A percentile compares a stretch with the other conserved stretches of the same genome.
Conservation (phyloP, 805 yeast species). For the Starmerella potacharoeniae region DNA sequence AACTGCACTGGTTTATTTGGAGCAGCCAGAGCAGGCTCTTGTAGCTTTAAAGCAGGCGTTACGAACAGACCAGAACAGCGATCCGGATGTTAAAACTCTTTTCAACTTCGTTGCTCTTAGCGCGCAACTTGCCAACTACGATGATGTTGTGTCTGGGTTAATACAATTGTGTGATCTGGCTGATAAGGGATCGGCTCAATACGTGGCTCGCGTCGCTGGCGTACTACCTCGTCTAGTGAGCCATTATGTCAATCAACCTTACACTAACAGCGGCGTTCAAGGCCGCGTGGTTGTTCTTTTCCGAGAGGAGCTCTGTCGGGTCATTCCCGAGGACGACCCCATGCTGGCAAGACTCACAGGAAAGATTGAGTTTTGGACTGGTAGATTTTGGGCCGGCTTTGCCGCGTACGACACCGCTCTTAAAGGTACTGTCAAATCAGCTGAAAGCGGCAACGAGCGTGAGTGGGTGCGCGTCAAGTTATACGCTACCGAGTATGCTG, state of each 20-base stretch:
- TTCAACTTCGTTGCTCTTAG: constrained; percentile 79
- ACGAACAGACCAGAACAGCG: constrained; percentile 45
- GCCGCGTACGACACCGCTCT: constrained; percentile 80
- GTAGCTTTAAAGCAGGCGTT: constrained; percentile 75
- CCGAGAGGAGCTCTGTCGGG: constrained; percentile 55
- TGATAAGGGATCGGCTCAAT: constrained; percentile 53
- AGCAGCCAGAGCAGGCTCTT: constrained; percentile 66
- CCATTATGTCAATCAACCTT: neutral
- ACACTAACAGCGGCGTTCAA: constrained; percentile 4
- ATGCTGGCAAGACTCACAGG: constrained; percentile 79
- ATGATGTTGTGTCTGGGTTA: constrained; percentile 70
- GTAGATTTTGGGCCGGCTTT: constrained; percentile 75
- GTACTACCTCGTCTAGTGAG: constrained; percentile 13
- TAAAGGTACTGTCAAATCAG: constrained; percentile 16
- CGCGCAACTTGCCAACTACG: constrained; percentile 74
- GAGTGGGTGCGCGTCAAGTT: constrained; percentile 6
- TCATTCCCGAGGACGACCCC: constrained; percentile 47
- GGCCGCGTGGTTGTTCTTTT: constrained; percentile 26
- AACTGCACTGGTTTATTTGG: constrained; percentile 55
- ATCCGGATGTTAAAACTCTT: constrained; percentile 80
- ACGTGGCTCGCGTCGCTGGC: constrained; percentile 23
- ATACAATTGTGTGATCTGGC: constrained; percentile 45
- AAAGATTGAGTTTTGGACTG: constrained; percentile 75
- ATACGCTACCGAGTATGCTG: constrained; percentile 10
- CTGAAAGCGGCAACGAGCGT: constrained; percentile 1